These are phyloP conservation scores for Daedalea quercina DNA, from an alignment of 768 basidiomycete species.

Conservation along the genomic window DNA sequence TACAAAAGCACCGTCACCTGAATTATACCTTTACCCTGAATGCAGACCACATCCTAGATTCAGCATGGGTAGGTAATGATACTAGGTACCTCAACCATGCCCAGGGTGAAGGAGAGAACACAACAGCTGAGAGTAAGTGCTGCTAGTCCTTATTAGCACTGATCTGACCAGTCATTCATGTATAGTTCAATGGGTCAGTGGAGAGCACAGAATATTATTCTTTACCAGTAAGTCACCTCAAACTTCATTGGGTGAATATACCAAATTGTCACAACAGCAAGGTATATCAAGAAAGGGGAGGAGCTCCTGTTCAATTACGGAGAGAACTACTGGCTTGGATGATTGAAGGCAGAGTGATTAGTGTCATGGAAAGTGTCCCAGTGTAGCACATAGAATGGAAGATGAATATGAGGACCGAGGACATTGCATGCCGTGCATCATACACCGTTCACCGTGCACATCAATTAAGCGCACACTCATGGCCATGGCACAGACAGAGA, in stretches of 20 bases:
- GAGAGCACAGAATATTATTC: slow-evolving; percentile 31
- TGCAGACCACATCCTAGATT: slow-evolving; percentile 26
- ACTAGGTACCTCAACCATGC: slow-evolving; percentile 39
- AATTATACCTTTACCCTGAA: slow-evolving; percentile 32
- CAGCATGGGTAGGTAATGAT: slow-evolving; percentile 36
- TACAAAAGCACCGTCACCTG: slow-evolving; percentile 10
- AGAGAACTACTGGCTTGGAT: slow-evolving; percentile 22
- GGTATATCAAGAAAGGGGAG: slow-evolving; percentile 21
- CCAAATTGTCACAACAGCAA: slow-evolving; percentile 10
- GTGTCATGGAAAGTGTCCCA: no score
- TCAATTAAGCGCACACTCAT: no score
- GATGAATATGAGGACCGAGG: not conserved
- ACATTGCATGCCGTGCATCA: no score
- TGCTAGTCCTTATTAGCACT: not conserved
- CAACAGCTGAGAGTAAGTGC: slow-evolving; percentile 2
- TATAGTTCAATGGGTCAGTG: slow-evolving; percentile 25
- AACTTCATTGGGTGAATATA: not conserved
- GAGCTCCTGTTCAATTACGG: slow-evolving; percentile 35
- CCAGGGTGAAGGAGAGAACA: slow-evolving; percentile 9
- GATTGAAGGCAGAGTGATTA: no score
- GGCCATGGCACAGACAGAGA: no score
- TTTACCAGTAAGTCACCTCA: slow-evolving; percentile 25
- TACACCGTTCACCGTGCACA: no score
- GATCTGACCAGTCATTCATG: not conserved
- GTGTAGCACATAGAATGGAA: no score